Percentiles rank a stretch among this genome's conserved stretches.
phyloP scores from a whole-genome alignment of 139 green algal genomes.

The Penium margaritaceum region DNA sequence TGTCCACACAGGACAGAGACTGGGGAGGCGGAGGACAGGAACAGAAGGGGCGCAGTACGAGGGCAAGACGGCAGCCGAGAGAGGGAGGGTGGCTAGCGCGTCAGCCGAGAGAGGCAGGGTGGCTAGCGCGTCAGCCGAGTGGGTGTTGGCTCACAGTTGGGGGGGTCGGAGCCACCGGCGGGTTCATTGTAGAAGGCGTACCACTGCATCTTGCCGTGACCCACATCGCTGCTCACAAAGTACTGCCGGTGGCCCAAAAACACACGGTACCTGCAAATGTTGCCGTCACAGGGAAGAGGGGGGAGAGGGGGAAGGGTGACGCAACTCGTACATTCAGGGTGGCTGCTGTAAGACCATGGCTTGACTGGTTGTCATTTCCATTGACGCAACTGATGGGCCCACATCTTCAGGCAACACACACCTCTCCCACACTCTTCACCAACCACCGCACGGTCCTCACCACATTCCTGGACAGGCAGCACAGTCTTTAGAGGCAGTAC shows the following conservation, averaged over 20 bases:
- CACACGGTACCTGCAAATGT: constrained; percentile 52
- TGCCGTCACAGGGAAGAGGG: not conserved
- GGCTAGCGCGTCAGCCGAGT: no score
- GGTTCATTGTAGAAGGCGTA: constrained; percentile 94
- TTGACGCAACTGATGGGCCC: not conserved
- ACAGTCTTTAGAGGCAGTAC: not conserved
- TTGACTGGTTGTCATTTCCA: not conserved
- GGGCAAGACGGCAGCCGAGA: not conserved
- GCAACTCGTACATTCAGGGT: not conserved
- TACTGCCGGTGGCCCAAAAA: constrained; percentile 94
- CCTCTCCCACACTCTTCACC: not conserved
- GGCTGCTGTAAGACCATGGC: no score
- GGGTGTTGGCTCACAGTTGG: constrained; percentile 43
- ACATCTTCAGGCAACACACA: not conserved
- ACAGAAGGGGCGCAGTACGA: no score
- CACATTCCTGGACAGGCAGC: not conserved
- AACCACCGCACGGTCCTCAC: not conserved
- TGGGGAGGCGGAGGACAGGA: not conserved
- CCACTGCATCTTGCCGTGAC: constrained; percentile 91
- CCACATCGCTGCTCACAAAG: constrained; percentile 96
- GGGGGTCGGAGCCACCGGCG: constrained; percentile 51
- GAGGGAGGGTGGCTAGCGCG: not conserved
- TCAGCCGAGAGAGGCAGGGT: constrained; percentile 15
- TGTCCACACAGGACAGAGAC: no score
- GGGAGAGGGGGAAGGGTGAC: not conserved